Evolutionary conservation across 1,284 basidiomycete genomes (phyloP).

Genomic region (Trametes sp.): DNA sequence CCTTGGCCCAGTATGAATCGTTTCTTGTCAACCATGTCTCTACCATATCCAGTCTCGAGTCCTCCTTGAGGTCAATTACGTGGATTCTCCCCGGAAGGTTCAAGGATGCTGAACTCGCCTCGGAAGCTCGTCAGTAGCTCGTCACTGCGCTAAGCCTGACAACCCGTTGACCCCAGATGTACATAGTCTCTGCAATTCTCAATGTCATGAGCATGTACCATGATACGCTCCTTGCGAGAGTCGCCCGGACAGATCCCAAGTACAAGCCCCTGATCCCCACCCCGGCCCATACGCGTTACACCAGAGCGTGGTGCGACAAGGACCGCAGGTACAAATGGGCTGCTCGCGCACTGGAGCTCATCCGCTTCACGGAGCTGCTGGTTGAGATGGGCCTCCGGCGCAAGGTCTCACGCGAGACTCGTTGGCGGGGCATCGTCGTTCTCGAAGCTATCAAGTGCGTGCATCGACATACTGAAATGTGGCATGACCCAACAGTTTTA

Average conservation of each 20-base stretch:
- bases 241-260: slow-evolving; percentile 67
- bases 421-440: slow-evolving; percentile 77
- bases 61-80: slow-evolving; percentile 86
- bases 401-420: slow-evolving; percentile 64
- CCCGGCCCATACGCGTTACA: slow-evolving; percentile 80
- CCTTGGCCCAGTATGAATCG: slow-evolving; percentile 75
- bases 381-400: slow-evolving; percentile 87
- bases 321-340: slow-evolving; percentile 77
- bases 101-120: slow-evolving; percentile 95
- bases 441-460: slow-evolving; percentile 85
- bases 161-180: slow-evolving; percentile 20
- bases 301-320: slow-evolving; percentile 81
- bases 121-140: slow-evolving; percentile 82
- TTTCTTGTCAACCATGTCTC: slow-evolving; percentile 86
- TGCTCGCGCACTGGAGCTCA: slow-evolving; percentile 74
- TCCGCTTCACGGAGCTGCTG: slow-evolving; percentile 82
- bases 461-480: background rate
- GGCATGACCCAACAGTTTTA: slow-evolving; percentile 11
- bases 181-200: slow-evolving; percentile 71
- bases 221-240: slow-evolving; percentile 79
- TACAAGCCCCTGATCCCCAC: slow-evolving; percentile 74
- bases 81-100: slow-evolving; percentile 97
- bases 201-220: slow-evolving; percentile 88
- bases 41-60: slow-evolving; percentile 88
- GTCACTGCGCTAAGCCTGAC: slow-evolving; percentile 9